Base-by-base conservation (phyloP, 306 rosid species). In the Ammopiptanthus mongolicus region DNA sequence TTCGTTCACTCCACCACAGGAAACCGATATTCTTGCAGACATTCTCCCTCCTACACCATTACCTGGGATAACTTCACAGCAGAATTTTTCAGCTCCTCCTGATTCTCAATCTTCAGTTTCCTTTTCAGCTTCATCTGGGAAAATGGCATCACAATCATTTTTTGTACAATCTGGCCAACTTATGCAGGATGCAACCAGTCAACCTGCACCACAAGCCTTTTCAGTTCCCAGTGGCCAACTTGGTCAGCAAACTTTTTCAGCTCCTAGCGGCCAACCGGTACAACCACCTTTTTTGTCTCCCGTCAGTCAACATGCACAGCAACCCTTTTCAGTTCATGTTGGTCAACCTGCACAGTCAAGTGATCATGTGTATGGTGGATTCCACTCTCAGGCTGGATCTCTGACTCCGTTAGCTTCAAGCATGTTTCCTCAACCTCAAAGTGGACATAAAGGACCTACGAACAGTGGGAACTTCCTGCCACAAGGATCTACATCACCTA, bases 31-130 rank as follows among this genome's bases (percentile, higher is more conserved):
- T 69, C 87, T 93, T 39, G 95, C 91, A 0, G 95, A 80, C 76
- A 91, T 93, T 69, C 97, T 93, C 39, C 97, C 92, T 10, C 96
- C 82, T 28, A 89, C 90, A 78, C 82, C 86, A 60, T 86, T 84
- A 14, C 70, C 88, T 19, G 76, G 87, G 25, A 69, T 37, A 19
- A 62, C 71, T 31, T 84, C 88, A 61, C 89, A 85, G 84, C 76
- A 70, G 47, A 48, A 78, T 41, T 79, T 78, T 65, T 64, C 84
- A 61, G 73, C 75, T 59, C 71, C 86, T 22, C 69, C 86, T 13
- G 15, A 85, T 70, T 77, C 84, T 58, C 89, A 83, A 58, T 71
- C 83, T 36, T 50, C 82, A 77, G 61, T 76, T 3, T 42, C 75
- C 29, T 63, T 70, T 65, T 46, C 53, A 56, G 47, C 85, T 46